Conservation (phyloP, 164 flowering plant genomes). For the Santalum album region DNA sequence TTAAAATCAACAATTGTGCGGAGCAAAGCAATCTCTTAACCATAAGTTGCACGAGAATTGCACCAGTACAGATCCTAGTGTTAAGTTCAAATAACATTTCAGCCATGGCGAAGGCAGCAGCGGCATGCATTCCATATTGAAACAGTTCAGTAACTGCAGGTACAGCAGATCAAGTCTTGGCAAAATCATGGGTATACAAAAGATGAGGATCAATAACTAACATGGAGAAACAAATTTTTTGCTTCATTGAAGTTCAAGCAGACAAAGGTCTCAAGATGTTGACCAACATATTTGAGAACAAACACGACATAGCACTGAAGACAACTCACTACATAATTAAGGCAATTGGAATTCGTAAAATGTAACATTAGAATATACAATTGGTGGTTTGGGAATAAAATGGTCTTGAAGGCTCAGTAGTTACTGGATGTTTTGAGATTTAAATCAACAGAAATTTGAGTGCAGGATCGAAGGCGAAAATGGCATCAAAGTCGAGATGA, state of each 20-base stretch:
- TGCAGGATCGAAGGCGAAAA: too few relatives aligned
- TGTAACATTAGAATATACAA: too few relatives aligned
- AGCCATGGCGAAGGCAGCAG: conserved; percentile 82
- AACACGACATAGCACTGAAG: conserved; percentile 76
- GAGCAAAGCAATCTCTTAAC: not conserved
- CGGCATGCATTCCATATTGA: conserved; percentile 42
- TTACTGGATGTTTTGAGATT: not conserved
- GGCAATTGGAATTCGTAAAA: not conserved
- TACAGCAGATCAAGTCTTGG: not conserved
- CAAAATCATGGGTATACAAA: conserved; percentile 1
- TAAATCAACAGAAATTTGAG: too few relatives aligned
- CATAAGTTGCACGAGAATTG: conserved; percentile 3
- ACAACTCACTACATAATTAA: conserved; percentile 8
- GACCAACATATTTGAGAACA: conserved; percentile 82
- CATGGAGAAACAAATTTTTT: conserved; percentile 71
- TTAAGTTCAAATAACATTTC: conserved; percentile 90
- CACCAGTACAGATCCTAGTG: conserved; percentile 96
- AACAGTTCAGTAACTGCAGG: not conserved
- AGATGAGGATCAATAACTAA: conserved; percentile 11
- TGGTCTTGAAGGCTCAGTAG: not conserved
- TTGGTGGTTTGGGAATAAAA: not conserved
- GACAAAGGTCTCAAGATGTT: conserved; percentile 88
- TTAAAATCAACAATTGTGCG: conserved; percentile 2
- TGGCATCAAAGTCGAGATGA: too few relatives aligned
- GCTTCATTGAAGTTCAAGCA: conserved; percentile 71